Evolutionary conservation across 2,329 filamentous ascomycete species (phyloP), one percentile per base, ranked within the genome.

Genomic region (Fusarium sambucinum): DNA sequence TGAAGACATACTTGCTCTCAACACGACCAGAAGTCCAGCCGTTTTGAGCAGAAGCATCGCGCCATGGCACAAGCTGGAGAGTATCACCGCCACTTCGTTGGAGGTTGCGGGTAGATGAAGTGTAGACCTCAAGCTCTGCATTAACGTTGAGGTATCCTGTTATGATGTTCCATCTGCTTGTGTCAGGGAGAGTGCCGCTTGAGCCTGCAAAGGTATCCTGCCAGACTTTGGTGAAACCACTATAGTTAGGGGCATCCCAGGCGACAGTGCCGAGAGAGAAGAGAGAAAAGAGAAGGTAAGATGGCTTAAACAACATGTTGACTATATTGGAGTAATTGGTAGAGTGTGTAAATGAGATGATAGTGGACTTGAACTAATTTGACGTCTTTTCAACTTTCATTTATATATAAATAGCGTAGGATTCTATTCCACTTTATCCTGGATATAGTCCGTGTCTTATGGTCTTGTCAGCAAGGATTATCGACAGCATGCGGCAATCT

Each of bases 21-120:
- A 86, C 72, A 16, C 84, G 81, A 2, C 80, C 83, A 1, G 83
- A 85, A 0, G 83, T 85, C 84, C 84, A 86, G 13, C 76, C 71
- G 5, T 77, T 77, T 2, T 67, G 66, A 25, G 72, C 61, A 3
- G 70, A 72, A 8, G 59, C 42, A 40, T 81, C 77, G 19, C 75
- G 74, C 72, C 79, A 80, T 1, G 84, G 84, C 0, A 86, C 80
- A 48, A 86, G 77, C 73, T 86, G 84, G 5, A 86, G 74, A 0
- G 84, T 86, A 6, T 75, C 66, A 12, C 82, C 84, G 5, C 84
- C 84, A 17, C 81, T 83, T 45, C 83, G 77, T 71, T 86, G 84
- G 5, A 85, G 71, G 73, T 86, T 85, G 52, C 73, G 64, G 25
- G 73, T 77, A n/a, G 79, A 81, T 3, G 74, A 69, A 10, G 79